Percentiles rank a stretch among this genome's conserved stretches.
phyloP scores from a whole-genome alignment of 2,329 filamentous ascomycete genomes.

The Aspergillus pseudonomiae region DNA sequence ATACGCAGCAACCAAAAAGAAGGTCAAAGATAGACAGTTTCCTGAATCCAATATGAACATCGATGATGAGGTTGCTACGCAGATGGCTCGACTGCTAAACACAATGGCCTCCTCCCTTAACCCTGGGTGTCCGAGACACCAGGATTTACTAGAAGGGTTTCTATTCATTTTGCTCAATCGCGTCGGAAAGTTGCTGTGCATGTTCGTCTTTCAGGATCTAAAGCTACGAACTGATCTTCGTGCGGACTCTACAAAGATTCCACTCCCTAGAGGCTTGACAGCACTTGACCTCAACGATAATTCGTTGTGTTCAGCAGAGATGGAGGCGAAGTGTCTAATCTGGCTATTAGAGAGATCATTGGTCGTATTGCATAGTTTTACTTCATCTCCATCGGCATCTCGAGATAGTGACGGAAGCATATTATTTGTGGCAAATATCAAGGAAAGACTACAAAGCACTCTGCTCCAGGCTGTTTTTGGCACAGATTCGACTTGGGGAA shows the following conservation, averaged over 20 bases:
- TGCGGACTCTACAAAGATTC: conserved; percentile 26
- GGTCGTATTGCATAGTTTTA: conserved; percentile 25
- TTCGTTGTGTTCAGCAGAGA: conserved; percentile 29
- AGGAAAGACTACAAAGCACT: conserved; percentile 42
- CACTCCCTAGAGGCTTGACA: conserved; percentile 36
- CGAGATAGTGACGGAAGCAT: neutral
- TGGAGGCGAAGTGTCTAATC: conserved; percentile 42
- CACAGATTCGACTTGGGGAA: conserved; percentile 31
- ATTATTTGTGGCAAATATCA: conserved; percentile 27
- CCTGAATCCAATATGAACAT: neutral
- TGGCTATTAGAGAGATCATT: conserved; percentile 37
- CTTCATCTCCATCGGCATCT: neutral
- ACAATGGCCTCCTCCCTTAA: conserved; percentile 37
- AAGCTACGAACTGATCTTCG: conserved; percentile 29
- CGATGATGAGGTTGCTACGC: conserved; percentile 22
- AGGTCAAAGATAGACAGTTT: conserved; percentile 11
- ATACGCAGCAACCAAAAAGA: conserved; percentile 4
- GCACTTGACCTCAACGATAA: conserved; percentile 26
- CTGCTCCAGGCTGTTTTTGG: conserved; percentile 48
- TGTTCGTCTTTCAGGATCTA: conserved; percentile 43
- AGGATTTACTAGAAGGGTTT: conserved; percentile 45
- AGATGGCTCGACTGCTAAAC: conserved; percentile 30
- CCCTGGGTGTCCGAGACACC: conserved; percentile 27
- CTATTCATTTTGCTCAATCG: conserved; percentile 42
- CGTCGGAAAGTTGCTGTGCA: conserved; percentile 43